Conservation (phyloP, 257 asterid genomes). For the Mitragyna speciosa region DNA sequence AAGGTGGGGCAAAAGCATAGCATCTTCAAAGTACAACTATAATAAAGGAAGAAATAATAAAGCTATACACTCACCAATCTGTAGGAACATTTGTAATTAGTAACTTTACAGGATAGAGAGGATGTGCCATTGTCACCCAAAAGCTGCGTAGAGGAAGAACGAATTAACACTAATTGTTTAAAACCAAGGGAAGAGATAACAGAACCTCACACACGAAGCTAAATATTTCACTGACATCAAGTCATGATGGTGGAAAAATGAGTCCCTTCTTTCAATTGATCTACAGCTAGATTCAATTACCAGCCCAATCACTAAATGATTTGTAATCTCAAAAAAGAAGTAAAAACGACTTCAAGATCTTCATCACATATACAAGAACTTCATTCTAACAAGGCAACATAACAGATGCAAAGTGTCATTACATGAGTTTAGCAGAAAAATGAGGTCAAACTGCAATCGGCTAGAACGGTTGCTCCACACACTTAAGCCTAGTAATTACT, state of each 20-base stretch:
- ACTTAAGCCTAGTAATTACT: not conserved
- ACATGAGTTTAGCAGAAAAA: not conserved
- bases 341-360: not conserved
- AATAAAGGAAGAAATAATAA: not conserved
- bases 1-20: not conserved
- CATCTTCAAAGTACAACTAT: not conserved
- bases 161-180: not conserved
- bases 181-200: conserved; percentile 1
- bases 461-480: not conserved
- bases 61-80: conserved; percentile 62
- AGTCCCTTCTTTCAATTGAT: not conserved
- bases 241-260: not conserved
- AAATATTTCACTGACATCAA: not conserved
- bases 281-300: not conserved
- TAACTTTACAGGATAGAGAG: conserved; percentile 73
- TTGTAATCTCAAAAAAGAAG: not conserved
- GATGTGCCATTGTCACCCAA: conserved; percentile 69
- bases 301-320: not conserved
- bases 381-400: not conserved
- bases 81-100: conserved; percentile 62
- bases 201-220: not conserved
- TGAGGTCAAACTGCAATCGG: not conserved
- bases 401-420: not conserved
- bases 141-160: conserved; percentile 54
- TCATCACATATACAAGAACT: not conserved